Evolutionary conservation across 2,329 filamentous ascomycete genomes (phyloP).

Genomic region (Epichloe coenophiala): DNA sequence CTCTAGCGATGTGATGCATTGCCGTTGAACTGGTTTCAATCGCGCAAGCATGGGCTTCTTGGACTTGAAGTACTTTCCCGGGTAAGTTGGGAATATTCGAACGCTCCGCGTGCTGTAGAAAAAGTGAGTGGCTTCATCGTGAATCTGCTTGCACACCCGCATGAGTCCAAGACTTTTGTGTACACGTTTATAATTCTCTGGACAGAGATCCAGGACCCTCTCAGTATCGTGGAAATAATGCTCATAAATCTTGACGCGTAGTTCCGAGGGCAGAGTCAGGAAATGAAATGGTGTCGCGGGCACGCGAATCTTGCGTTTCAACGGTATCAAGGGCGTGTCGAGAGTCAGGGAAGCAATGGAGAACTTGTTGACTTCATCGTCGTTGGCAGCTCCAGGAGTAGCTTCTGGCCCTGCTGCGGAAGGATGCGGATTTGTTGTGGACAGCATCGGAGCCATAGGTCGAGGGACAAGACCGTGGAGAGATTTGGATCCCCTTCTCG

Average conservation of each 20-base stretch:
- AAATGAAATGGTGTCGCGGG: slow-evolving; percentile 44
- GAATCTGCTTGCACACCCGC: slow-evolving; percentile 45
- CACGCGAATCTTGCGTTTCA: slow-evolving; percentile 17
- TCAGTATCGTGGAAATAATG: slow-evolving; percentile 43
- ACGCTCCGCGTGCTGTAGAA: slow-evolving; percentile 53
- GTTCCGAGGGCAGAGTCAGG: slow-evolving; percentile 52
- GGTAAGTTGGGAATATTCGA: slow-evolving; percentile 52
- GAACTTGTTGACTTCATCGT: slow-evolving; percentile 27
- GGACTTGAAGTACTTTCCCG: slow-evolving; percentile 55
- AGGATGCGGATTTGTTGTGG: slow-evolving; percentile 20
- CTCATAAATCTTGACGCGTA: slow-evolving; percentile 56
- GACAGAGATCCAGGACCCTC: slow-evolving; percentile 51
- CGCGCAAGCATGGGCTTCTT: slow-evolving; percentile 59
- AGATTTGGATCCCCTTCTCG: slow-evolving; percentile 6
- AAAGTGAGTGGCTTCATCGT: slow-evolving; percentile 48
- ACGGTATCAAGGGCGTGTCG: slow-evolving; percentile 20
- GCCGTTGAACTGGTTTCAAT: slow-evolving; percentile 45
- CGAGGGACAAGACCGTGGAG: slow-evolving; percentile 17
- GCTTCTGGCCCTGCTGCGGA: slow-evolving; percentile 18
- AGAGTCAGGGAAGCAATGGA: slow-evolving; percentile 31
- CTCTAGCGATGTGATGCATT: slow-evolving; percentile 49
- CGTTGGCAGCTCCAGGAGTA: slow-evolving; percentile 24
- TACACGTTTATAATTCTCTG: slow-evolving; percentile 49
- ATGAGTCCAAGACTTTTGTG: slow-evolving; percentile 47
- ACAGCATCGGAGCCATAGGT: slow-evolving; percentile 13